Conservation (phyloP, 108 stramenopile species). For the Asterionellopsis glacialis region DNA sequence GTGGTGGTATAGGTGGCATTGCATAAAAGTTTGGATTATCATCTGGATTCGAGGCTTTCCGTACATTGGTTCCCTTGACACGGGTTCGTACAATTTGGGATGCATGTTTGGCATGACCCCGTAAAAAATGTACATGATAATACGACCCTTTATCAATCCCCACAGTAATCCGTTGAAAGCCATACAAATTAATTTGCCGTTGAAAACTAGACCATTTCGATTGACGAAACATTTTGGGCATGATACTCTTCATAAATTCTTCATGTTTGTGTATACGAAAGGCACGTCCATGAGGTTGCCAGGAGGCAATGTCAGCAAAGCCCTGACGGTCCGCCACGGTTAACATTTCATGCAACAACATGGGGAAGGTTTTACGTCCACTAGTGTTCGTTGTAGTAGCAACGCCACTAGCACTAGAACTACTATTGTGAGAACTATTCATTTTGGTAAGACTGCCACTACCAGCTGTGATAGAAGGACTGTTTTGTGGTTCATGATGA, state of each 20-base stretch:
- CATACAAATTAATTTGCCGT: constrained; percentile 83
- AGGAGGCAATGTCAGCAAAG: constrained; percentile 38
- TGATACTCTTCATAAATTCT: constrained; percentile 33
- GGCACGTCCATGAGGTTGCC: constrained; percentile 48
- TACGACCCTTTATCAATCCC: constrained; percentile 61
- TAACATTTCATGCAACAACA: constrained; percentile 1
- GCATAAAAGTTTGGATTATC: constrained; percentile 3
- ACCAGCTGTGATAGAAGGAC: too few species aligned
- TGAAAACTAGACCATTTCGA: constrained; percentile 81
- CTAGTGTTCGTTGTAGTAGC: background rate
- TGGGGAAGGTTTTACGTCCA: background rate
- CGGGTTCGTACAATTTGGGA: background rate
- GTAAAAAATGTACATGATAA: constrained; percentile 54
- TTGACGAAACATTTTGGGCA: constrained; percentile 70
- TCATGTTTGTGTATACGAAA: constrained; percentile 53
- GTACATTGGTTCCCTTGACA: constrained; percentile 2
- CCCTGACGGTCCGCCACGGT: constrained; percentile 10
- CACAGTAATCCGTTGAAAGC: constrained; percentile 56
- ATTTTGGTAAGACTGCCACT: too few species aligned
- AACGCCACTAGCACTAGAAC: too few species aligned
- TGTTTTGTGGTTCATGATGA: too few species aligned
- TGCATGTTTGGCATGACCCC: constrained; percentile 10
- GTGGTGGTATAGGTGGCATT: constrained; percentile 30
- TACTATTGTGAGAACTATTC: too few species aligned
- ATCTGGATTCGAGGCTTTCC: background rate